Percentiles rank a stretch among this genome's conserved stretches.
phyloP scores from a whole-genome alignment of 345 rosid species.

The Hibiscus trionum region DNA sequence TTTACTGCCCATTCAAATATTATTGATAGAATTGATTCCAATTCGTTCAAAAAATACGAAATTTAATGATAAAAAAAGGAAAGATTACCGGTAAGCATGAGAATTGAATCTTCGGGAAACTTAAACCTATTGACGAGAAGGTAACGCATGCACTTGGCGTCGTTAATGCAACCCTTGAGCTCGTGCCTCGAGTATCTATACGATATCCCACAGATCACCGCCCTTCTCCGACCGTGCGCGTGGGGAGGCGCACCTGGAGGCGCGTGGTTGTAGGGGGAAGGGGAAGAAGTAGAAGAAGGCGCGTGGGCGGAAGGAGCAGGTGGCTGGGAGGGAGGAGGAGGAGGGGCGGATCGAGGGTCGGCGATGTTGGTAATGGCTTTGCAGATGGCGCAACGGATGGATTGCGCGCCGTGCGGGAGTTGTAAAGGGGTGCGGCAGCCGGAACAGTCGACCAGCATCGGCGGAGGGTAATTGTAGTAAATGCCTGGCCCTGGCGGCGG shows the following conservation, averaged over 20 bases:
- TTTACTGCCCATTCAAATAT: neutral
- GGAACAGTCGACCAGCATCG: constrained; percentile 71
- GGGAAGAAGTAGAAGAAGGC: constrained; percentile 11
- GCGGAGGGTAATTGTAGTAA: constrained; percentile 25
- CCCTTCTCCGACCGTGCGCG: constrained; percentile 66
- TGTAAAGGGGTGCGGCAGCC: constrained; percentile 68
- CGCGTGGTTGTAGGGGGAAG: constrained; percentile 46
- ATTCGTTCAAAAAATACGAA: neutral
- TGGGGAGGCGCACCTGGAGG: constrained; percentile 49
- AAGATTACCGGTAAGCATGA: constrained; percentile 72
- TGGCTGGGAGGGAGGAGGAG: constrained; percentile 25
- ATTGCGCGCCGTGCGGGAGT: constrained; percentile 67
- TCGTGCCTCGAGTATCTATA: constrained; percentile 67
- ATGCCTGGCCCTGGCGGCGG: constrained; percentile 23
- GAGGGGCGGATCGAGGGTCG: constrained; percentile 53
- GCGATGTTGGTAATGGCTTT: constrained; percentile 63
- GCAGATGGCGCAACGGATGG: constrained; percentile 78
- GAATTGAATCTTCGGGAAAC: constrained; percentile 60
- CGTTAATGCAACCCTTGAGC: constrained; percentile 87
- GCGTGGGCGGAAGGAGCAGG: constrained; percentile 18
- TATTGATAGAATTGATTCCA: neutral
- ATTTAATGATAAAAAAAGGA: neutral
- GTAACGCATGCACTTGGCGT: constrained; percentile 84
- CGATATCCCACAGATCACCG: constrained; percentile 83
- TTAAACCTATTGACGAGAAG: constrained; percentile 69